Evolutionary conservation across 352 stramenopile genomes (phyloP), one percentile per base, ranked within the genome.

Genomic region (Pythium periplocum): DNA sequence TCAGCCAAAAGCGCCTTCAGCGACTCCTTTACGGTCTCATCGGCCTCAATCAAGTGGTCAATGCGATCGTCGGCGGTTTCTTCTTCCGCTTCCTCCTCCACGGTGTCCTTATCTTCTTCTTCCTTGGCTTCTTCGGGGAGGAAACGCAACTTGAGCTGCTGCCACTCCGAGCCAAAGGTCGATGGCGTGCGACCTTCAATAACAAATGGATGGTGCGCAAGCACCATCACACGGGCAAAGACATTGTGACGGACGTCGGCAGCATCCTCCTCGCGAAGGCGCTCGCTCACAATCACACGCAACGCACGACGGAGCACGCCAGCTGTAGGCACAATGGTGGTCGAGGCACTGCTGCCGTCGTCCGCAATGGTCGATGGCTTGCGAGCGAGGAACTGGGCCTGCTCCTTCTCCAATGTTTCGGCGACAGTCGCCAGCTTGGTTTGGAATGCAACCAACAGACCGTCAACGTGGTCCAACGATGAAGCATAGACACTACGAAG

Each of bases 1-100:
- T 79, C 62, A 3, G 78, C 69, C 12, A 90, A 47, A 4, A 90
- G 40, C 9, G 75, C 52, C 32, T 76, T 51, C 41, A 92, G 59
- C 17, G 72, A 53, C 34, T 71, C 67, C 62, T 86, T 86, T 38
- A 93, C 75, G 35, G 65, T 55, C 36, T 87, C 68, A 33, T 88
- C 65, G 26, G 71, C 66, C 56, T 91, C 79, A 30, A 95, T 88
- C 17, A 93, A 73, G 33, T 91, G 78, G 48, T 95, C 85, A 17
- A 93, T 75, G 45, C 65, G 73, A 47, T 93, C 83, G n/a, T 82
- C 80, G 17, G 17, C 17, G 17, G 17, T 26, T 0, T 59, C 63
- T 30, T 74, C 69, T 47, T 86, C 67, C 6, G 51, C 68, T 0
- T 64, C 59, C 0, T 76, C 67, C 0, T 86, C 69, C 2, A 84